Evolutionary conservation across 441 rosid genomes (phyloP).

Genomic region (Euphorbia neoarborescens): DNA sequence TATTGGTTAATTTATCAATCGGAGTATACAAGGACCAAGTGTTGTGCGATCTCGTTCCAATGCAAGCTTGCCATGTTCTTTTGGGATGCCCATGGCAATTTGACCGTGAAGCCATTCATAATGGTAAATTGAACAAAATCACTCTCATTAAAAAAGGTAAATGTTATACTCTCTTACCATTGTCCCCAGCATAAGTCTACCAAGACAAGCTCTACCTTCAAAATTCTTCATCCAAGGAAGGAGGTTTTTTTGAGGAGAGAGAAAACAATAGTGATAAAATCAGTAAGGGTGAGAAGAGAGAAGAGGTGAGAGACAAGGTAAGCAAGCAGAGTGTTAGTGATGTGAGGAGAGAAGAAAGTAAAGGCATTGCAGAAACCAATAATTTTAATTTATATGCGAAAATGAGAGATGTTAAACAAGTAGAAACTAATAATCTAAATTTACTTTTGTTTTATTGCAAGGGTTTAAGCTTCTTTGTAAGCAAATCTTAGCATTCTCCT

Average conservation of each 20-base stretch:
- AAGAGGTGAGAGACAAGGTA: not conserved
- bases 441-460: not conserved
- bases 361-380: not conserved
- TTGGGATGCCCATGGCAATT: not conserved
- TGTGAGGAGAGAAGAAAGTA: not conserved
- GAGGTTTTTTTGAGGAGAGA: not conserved
- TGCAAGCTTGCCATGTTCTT: not conserved
- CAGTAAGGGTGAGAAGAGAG: not conserved
- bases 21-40: not conserved
- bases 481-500: not conserved
- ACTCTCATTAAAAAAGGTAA: not conserved
- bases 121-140: not conserved
- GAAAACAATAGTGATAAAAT: not conserved
- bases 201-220: not conserved
- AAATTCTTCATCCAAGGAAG: not conserved
- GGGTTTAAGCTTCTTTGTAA: not conserved
- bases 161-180: not conserved
- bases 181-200: not conserved
- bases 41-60: not conserved
- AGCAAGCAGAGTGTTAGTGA: too few relatives aligned
- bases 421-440: not conserved
- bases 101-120: not conserved
- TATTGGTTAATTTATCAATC: not conserved
- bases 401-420: not conserved
- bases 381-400: too few relatives aligned